phyloP scores from a whole-genome alignment of 306 rosid genomes.

The Alnus rubra region DNA sequence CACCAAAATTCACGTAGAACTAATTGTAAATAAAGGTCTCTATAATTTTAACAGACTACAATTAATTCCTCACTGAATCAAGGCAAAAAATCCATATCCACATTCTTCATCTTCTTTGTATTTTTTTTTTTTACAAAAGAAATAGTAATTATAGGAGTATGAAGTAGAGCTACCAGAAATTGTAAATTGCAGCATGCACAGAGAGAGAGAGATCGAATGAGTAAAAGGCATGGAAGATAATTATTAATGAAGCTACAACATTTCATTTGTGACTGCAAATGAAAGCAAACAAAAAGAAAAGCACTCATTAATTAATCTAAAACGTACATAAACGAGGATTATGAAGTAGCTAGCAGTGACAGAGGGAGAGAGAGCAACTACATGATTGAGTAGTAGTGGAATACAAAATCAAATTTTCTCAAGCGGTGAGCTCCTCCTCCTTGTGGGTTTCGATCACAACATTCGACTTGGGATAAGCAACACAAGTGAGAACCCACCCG shows the following conservation, averaged over 20 bases:
- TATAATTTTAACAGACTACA: background rate
- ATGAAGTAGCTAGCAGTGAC: background rate
- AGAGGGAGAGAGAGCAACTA: background rate
- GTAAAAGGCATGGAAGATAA: background rate
- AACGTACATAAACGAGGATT: no score
- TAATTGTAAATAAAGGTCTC: no score
- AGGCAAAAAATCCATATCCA: background rate
- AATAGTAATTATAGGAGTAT: no score
- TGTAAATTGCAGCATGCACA: background rate
- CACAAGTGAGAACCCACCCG: slow-evolving; percentile 77
- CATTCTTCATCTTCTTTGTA: background rate
- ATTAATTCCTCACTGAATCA: background rate
- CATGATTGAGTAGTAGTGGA: no score
- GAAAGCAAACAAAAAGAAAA: slow-evolving; percentile 1
- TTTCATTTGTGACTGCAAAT: slow-evolving; percentile 30
- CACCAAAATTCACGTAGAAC: no score
- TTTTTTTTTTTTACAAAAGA: no score
- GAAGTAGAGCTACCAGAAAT: no score
- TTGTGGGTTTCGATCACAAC: slow-evolving; percentile 76
- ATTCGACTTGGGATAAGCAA: slow-evolving; percentile 59
- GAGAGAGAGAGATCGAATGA: background rate
- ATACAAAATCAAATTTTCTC: background rate
- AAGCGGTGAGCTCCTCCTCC: slow-evolving; percentile 70
- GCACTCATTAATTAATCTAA: no score
- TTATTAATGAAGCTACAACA: slow-evolving; percentile 18